Evolutionary conservation across 192 early-diverging fungal species (phyloP).

Genomic region (Irineochytrium annulatum): DNA sequence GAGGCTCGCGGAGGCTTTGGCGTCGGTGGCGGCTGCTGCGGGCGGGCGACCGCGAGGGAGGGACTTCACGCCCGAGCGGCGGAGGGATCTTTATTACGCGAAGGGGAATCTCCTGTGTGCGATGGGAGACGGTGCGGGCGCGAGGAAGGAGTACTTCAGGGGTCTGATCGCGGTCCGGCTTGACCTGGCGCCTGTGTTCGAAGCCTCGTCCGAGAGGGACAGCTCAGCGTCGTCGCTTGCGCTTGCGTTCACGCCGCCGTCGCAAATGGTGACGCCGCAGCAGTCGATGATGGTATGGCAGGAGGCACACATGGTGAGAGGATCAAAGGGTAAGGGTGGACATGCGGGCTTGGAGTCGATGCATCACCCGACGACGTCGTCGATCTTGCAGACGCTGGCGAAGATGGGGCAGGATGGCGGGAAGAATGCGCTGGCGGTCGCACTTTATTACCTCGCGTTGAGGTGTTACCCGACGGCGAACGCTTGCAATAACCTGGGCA

Average conservation of each 20-base stretch:
- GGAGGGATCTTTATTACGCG: conserved; percentile 80
- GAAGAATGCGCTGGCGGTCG: conserved; percentile 65
- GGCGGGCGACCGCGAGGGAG: no score
- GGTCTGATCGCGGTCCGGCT: conserved; percentile 64
- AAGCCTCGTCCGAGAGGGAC: no score
- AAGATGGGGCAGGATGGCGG: conserved; percentile 83
- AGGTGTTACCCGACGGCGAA: conserved; percentile 77
- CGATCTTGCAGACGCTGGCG: conserved; percentile 76
- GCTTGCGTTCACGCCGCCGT: no score
- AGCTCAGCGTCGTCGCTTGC: no score
- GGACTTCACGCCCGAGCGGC: conserved; percentile 43
- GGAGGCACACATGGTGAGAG: not conserved
- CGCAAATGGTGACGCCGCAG: no score
- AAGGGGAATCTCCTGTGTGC: conserved; percentile 82
- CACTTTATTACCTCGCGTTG: conserved; percentile 80
- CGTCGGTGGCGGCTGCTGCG: no score
- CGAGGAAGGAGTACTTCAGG: conserved; percentile 79
- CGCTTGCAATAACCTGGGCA: conserved; percentile 89
- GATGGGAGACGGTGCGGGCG: conserved; percentile 63
- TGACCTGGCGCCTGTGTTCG: conserved; percentile 45
- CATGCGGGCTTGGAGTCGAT: not conserved
- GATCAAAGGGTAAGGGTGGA: no score
- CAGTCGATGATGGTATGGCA: no score
- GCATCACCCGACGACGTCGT: conserved; percentile 53
- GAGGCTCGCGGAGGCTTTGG: no score